Conservation (phyloP, 2,329 filamentous ascomycete species). For the Fusarium devonianum region DNA sequence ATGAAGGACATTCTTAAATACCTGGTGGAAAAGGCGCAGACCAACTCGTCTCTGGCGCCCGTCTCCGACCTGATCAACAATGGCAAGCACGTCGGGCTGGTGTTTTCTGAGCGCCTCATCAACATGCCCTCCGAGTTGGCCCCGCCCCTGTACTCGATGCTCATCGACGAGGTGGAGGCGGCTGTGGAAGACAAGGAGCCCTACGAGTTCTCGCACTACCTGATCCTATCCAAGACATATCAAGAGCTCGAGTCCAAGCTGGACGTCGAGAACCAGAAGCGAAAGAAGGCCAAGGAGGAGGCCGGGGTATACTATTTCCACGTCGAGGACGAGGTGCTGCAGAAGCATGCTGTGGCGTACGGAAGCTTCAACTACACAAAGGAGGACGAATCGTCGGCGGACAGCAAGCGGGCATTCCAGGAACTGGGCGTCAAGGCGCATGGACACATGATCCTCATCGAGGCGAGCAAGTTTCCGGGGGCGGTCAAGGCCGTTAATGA, state of each 20-base stretch:
- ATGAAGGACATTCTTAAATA: slow-evolving; percentile 77
- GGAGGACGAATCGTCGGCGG: slow-evolving; percentile 80
- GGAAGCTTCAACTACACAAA: slow-evolving; percentile 81
- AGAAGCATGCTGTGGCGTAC: slow-evolving; percentile 74
- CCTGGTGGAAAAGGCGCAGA: slow-evolving; percentile 63
- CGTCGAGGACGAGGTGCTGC: slow-evolving; percentile 89
- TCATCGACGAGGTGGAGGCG: slow-evolving; percentile 87
- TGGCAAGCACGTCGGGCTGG: slow-evolving; percentile 74
- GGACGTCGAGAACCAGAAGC: slow-evolving; percentile 66
- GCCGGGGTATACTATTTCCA: slow-evolving; percentile 87
- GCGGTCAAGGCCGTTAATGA: slow-evolving; percentile 79
- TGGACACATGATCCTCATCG: slow-evolving; percentile 87
- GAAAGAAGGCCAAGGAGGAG: slow-evolving; percentile 70
- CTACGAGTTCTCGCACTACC: slow-evolving; percentile 91
- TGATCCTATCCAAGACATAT: slow-evolving; percentile 93
- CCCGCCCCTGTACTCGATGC: slow-evolving; percentile 93
- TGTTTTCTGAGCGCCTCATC: slow-evolving; percentile 92
- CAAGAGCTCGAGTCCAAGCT: slow-evolving; percentile 84
- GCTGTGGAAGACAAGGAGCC: slow-evolving; percentile 91
- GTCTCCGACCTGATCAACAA: slow-evolving; percentile 63
- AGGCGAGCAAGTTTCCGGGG: slow-evolving; percentile 75
- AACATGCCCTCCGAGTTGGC: slow-evolving; percentile 95
- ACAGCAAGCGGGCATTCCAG: slow-evolving; percentile 94
- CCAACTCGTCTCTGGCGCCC: slow-evolving; percentile 62
- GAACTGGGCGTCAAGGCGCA: slow-evolving; percentile 87